These are phyloP conservation scores for Fusarium musae DNA, from an alignment of 2,329 filamentous ascomycete genomes.

Conservation along the genomic window DNA sequence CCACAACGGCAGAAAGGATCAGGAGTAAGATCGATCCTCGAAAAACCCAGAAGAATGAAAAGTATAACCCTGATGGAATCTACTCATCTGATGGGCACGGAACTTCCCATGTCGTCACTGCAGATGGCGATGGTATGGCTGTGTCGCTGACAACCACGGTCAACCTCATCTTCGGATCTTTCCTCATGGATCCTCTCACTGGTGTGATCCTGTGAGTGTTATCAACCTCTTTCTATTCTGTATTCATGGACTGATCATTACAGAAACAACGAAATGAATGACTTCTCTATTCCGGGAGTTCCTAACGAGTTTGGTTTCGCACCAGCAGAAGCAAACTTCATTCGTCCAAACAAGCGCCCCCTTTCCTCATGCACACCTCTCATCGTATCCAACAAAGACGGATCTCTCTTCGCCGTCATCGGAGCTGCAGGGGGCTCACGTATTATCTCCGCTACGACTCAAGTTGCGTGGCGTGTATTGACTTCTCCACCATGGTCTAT, in stretches of 20 bases:
- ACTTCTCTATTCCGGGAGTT: conserved; percentile 85
- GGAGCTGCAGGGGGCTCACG: conserved; percentile 84
- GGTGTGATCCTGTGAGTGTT: conserved; percentile 76
- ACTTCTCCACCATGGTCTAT: conserved; percentile 68
- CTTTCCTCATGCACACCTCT: conserved; percentile 84
- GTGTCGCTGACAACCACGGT: conserved; percentile 87
- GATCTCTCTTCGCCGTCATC: conserved; percentile 73
- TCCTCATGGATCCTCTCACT: conserved; percentile 81
- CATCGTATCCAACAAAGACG: conserved; percentile 73
- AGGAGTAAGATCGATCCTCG: conserved; percentile 76
- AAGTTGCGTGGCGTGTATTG: conserved; percentile 78
- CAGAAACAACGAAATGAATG: conserved; percentile 74
- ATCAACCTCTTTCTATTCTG: conserved; percentile 46
- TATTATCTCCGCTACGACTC: conserved; percentile 84
- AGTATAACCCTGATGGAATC: conserved; percentile 76
- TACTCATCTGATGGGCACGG: conserved; percentile 77
- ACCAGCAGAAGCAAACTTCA: conserved; percentile 82
- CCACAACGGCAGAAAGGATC: conserved; percentile 67
- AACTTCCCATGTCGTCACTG: conserved; percentile 78
- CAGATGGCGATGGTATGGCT: conserved; percentile 78
- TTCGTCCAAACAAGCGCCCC: conserved; percentile 83
- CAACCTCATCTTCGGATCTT: conserved; percentile 86
- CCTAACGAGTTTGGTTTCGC: conserved; percentile 87
- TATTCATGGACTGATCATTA: background rate
- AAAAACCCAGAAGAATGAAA: conserved; percentile 75